Evolutionary conservation across 2,329 filamentous ascomycete species (phyloP).

Genomic region (Aureobasidium lini): DNA sequence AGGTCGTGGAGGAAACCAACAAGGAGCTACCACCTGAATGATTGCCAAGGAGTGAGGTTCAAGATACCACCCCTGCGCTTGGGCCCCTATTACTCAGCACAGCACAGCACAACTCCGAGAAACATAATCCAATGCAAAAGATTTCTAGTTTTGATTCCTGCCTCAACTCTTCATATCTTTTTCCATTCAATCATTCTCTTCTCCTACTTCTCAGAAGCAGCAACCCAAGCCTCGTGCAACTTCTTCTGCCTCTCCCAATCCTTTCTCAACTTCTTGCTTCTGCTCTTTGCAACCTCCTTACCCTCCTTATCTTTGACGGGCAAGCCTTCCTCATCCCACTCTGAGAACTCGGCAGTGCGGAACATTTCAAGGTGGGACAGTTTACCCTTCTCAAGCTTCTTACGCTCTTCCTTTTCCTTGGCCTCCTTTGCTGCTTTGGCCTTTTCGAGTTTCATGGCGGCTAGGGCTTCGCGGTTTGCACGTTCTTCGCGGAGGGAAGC

Average conservation of each 20-base stretch:
- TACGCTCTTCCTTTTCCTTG: conserved; percentile 42
- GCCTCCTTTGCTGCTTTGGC: conserved; percentile 37
- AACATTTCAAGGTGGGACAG: conserved; percentile 54
- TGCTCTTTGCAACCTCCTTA: conserved; percentile 71
- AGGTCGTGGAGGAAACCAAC: no score
- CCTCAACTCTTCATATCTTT: no score
- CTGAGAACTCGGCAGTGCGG: conserved; percentile 55
- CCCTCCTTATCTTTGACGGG: conserved; percentile 72
- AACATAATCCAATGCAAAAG: no score
- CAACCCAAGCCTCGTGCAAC: conserved; percentile 57
- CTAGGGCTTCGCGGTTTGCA: conserved; percentile 46
- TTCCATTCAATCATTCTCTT: no score
- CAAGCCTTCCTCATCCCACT: conserved; percentile 76
- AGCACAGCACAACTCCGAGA: no score
- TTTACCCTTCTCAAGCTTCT: conserved; percentile 48
- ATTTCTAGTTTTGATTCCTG: no score
- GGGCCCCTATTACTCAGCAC: no score
- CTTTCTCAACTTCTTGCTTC: conserved; percentile 76
- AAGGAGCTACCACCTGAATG: no score
- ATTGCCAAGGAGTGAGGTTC: no score
- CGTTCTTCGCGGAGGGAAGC: conserved; percentile 42
- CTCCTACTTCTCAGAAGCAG: not conserved
- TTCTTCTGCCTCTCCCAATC: conserved; percentile 90
- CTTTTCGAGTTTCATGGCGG: conserved; percentile 37
- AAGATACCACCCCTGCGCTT: no score